Conservation (phyloP, 176 grass and related monocot genomes). For the Pontederia crassipes region DNA sequence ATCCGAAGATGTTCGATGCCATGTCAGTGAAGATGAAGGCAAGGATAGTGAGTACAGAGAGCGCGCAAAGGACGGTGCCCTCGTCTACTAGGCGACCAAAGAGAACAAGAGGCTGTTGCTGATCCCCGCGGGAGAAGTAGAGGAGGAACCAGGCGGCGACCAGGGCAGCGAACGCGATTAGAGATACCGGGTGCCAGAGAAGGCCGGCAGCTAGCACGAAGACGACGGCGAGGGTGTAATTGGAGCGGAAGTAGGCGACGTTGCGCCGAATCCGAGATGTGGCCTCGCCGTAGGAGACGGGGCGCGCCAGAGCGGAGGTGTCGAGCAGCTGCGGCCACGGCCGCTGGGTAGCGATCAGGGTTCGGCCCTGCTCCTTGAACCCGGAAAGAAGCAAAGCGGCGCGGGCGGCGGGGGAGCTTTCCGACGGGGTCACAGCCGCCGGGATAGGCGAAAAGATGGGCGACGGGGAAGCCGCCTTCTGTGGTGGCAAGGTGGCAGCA, state of each 20-base stretch:
- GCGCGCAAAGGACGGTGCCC: slow-evolving; percentile 48
- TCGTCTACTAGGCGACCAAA: slow-evolving; percentile 58
- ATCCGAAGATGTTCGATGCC: slow-evolving; percentile 76
- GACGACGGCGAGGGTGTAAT: slow-evolving; percentile 57
- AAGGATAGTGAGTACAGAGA: slow-evolving; percentile 52
- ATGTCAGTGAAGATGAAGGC: slow-evolving; percentile 60
- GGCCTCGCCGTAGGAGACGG: slow-evolving; percentile 57
- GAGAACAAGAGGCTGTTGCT: slow-evolving; percentile 30
- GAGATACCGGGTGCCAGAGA: slow-evolving; percentile 58
- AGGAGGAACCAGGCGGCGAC: slow-evolving; percentile 57
- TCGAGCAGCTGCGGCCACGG: slow-evolving; percentile 70
- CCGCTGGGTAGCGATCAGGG: slow-evolving; percentile 42
- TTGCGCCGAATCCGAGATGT: slow-evolving; percentile 54
- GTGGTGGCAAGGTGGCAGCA: slow-evolving; percentile 11
- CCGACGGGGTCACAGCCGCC: slow-evolving; percentile 6
- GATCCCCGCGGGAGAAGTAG: slow-evolving; percentile 48
- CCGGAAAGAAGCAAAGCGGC: slow-evolving; percentile 54
- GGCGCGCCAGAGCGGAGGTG: slow-evolving; percentile 49
- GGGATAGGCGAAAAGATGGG: slow-evolving; percentile 1
- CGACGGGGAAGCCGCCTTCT: slow-evolving; percentile 14
- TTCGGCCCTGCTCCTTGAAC: slow-evolving; percentile 35
- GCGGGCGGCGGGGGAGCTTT: slow-evolving; percentile 26
- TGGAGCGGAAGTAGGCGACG: slow-evolving; percentile 80
- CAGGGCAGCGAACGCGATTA: slow-evolving; percentile 62
- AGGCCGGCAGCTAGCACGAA: slow-evolving; percentile 52